Conservation (phyloP, 2,329 filamentous ascomycete species). For the Dactylellina drechsleri region DNA sequence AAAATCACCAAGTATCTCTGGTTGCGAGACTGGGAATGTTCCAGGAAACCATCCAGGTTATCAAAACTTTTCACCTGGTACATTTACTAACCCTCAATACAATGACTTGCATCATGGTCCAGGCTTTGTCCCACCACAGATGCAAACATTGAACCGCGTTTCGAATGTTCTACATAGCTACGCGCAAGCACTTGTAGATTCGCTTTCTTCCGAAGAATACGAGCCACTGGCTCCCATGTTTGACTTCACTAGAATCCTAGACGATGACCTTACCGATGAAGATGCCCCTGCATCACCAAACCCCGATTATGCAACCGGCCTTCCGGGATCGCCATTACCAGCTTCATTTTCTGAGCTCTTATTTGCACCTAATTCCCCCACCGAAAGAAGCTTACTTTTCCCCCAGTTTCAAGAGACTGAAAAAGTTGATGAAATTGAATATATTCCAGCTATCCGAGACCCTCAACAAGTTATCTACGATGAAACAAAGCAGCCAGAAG, state of each 20-base stretch:
- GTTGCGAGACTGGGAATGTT: no score
- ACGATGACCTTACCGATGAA: background rate
- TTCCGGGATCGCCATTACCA: background rate
- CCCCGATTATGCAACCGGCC: background rate
- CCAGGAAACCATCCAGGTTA: no score
- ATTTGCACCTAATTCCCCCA: background rate
- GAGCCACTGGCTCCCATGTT: background rate
- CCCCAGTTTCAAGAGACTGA: background rate
- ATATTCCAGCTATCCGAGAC: background rate
- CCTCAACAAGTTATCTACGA: conserved; percentile 3
- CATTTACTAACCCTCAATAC: no score
- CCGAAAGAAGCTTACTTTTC: background rate
- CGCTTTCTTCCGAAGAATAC: background rate
- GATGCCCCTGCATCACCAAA: background rate
- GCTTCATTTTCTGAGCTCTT: background rate
- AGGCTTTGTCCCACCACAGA: no score
- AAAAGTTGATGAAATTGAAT: background rate
- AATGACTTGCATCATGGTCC: no score
- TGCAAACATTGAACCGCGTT: no score
- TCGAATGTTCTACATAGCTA: no score
- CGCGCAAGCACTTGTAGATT: background rate
- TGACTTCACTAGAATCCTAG: background rate
- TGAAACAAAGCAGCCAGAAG: background rate
- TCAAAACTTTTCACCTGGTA: no score
- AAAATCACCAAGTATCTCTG: no score